A percentile compares a stretch with the other conserved stretches of the same genome.
These are phyloP conservation scores for Suhomyces ambrosiae DNA, from an alignment of 1,139 yeast genomes.

Conservation along the genomic window DNA sequence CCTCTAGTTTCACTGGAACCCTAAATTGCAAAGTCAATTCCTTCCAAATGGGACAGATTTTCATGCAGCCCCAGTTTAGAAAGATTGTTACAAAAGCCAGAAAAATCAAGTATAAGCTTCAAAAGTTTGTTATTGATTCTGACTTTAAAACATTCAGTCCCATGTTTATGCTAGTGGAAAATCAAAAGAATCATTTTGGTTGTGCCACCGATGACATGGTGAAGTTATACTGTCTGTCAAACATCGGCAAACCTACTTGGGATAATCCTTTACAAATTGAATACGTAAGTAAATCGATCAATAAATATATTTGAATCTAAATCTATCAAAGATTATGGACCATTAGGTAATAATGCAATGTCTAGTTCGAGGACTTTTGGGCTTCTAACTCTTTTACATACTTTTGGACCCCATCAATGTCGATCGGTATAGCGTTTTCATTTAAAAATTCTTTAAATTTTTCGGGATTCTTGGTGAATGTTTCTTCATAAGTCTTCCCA, in stretches of 20 bases:
- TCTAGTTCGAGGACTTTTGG: neutral
- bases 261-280: constrained; percentile 22
- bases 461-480: constrained; percentile 2
- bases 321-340: neutral
- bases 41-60: constrained; percentile 26
- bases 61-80: constrained; percentile 23
- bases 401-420: constrained; percentile 1
- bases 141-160: constrained; percentile 17
- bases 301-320: too few relatives aligned
- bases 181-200: constrained; percentile 16
- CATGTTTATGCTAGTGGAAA: constrained; percentile 17
- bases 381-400: constrained; percentile 1
- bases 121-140: constrained; percentile 15
- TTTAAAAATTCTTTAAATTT: constrained; percentile 5
- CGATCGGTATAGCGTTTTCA: constrained; percentile 5
- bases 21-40: constrained; percentile 19
- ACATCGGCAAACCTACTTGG: constrained; percentile 25
- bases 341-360: neutral
- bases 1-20: constrained; percentile 16
- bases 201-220: constrained; percentile 31
- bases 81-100: constrained; percentile 17
- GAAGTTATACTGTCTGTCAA: constrained; percentile 21
- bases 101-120: constrained; percentile 8
- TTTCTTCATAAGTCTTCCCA: constrained; percentile 15
- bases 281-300: too few relatives aligned